These are phyloP conservation scores for Nakazawaea pomicola DNA, from an alignment of 805 yeast species.

Conservation along the genomic window DNA sequence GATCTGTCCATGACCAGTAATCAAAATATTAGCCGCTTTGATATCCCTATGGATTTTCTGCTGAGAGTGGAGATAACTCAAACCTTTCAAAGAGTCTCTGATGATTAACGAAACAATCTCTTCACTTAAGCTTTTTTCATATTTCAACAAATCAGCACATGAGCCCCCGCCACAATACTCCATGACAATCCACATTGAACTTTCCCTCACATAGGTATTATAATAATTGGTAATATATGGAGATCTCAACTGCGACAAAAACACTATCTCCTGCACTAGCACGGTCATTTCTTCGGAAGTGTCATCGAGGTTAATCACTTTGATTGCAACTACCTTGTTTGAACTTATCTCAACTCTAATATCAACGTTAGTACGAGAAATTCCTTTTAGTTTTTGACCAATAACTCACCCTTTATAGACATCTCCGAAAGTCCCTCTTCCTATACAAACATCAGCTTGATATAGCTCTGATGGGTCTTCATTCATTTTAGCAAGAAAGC, in stretches of 20 bases:
- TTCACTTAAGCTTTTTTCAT: constrained; percentile 51
- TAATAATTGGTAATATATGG: constrained; percentile 61
- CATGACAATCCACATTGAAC: constrained; percentile 84
- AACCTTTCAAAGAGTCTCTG: constrained; percentile 61
- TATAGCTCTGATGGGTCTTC: constrained; percentile 15
- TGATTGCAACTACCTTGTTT: constrained; percentile 65
- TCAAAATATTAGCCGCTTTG: constrained; percentile 81
- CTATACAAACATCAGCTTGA: constrained; percentile 53
- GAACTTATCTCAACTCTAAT: constrained; percentile 16
- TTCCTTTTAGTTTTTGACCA: not conserved
- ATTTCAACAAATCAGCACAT: constrained; percentile 66
- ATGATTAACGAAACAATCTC: constrained; percentile 56
- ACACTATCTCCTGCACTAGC: constrained; percentile 71
- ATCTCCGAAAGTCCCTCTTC: constrained; percentile 84
- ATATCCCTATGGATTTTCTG: constrained; percentile 84
- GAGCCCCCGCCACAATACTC: constrained; percentile 96
- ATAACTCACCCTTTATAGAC: constrained; percentile 58
- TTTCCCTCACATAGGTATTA: constrained; percentile 60
- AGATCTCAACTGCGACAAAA: constrained; percentile 63
- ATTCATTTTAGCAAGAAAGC: no score
- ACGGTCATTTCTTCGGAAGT: constrained; percentile 70
- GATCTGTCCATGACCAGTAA: constrained; percentile 63
- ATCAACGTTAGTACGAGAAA: not conserved
- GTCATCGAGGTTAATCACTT: constrained; percentile 76
- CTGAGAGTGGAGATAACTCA: constrained; percentile 70